A percentile compares a stretch with the other conserved stretches of the same genome.
These are phyloP conservation scores for Fusarium sp. DNA, from an alignment of 2,329 filamentous ascomycete species.

Conservation along the genomic window DNA sequence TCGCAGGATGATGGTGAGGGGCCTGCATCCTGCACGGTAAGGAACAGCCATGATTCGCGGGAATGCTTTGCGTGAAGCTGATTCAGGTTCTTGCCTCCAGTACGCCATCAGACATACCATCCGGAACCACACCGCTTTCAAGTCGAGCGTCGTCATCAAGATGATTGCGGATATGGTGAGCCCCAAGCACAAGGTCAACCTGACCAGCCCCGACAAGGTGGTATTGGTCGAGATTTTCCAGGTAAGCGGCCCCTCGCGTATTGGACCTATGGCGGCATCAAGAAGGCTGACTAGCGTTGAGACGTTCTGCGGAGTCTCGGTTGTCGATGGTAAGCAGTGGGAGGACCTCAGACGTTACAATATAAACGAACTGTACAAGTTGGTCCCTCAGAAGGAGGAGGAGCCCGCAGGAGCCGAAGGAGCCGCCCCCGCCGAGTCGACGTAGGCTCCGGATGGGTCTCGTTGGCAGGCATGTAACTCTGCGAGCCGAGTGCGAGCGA, in stretches of 20 bases:
- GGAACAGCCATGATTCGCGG: slow-evolving; percentile 40
- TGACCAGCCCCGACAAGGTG: slow-evolving; percentile 81
- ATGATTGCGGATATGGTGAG: slow-evolving; percentile 75
- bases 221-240: slow-evolving; percentile 85
- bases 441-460: slow-evolving; percentile 27
- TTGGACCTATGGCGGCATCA: slow-evolving; percentile 32
- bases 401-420: slow-evolving; percentile 27
- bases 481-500: slow-evolving; percentile 11
- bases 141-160: slow-evolving; percentile 76
- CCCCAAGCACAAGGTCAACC: slow-evolving; percentile 78
- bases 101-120: slow-evolving; percentile 87
- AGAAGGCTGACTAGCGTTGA: slow-evolving; percentile 51
- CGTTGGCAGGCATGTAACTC: slow-evolving; percentile 21
- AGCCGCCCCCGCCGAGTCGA: slow-evolving; percentile 21
- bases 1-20: slow-evolving; percentile 26
- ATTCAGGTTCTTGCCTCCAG: slow-evolving; percentile 55
- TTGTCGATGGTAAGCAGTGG: slow-evolving; percentile 77
- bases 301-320: slow-evolving; percentile 82
- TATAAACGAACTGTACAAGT: slow-evolving; percentile 76
- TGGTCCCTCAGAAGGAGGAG: slow-evolving; percentile 34
- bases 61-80: slow-evolving; percentile 20
- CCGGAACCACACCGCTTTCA: slow-evolving; percentile 77
- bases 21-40: slow-evolving; percentile 55
- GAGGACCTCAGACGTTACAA: slow-evolving; percentile 82
- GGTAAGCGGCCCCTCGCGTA: slow-evolving; percentile 59